These are phyloP conservation scores for Pseudonitzschia multiseries DNA, from an alignment of 108 stramenopile species.

Conservation along the genomic window DNA sequence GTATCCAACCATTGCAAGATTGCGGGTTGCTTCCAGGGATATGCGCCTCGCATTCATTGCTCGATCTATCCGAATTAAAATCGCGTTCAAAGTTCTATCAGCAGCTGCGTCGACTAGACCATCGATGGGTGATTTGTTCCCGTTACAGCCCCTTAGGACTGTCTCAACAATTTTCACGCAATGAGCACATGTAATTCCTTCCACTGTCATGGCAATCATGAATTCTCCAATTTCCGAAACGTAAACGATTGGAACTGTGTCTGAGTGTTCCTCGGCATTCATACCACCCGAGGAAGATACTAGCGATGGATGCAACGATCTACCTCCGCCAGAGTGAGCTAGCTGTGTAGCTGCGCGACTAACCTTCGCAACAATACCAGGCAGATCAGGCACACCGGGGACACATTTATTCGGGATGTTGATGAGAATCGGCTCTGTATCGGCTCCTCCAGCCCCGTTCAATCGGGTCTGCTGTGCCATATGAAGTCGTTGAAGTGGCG, in stretches of 20 bases:
- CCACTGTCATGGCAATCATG: slow-evolving; percentile 75
- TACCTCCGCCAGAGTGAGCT: slow-evolving; percentile 65
- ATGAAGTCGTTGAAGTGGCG: slow-evolving; percentile 69
- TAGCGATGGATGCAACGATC: slow-evolving; percentile 8
- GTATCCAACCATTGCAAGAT: slow-evolving; percentile 88
- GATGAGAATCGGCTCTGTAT: slow-evolving; percentile 26
- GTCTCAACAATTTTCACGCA: slow-evolving; percentile 92
- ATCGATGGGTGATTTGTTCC: slow-evolving; percentile 81
- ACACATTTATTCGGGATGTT: slow-evolving; percentile 73
- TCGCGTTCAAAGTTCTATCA: slow-evolving; percentile 56
- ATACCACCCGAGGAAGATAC: slow-evolving; percentile 12
- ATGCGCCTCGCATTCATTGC: slow-evolving; percentile 61
- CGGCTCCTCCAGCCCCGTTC: slow-evolving; percentile 48
- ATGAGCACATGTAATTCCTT: slow-evolving; percentile 88
- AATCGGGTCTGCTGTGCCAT: slow-evolving; percentile 69
- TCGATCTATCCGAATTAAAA: slow-evolving; percentile 73
- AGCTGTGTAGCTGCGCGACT: slow-evolving; percentile 72
- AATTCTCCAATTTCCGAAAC: slow-evolving; percentile 64
- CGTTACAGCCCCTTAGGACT: slow-evolving; percentile 82
- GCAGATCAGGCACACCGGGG: slow-evolving; percentile 71
- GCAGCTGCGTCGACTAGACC: slow-evolving; percentile 85
- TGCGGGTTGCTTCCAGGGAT: slow-evolving; percentile 75
- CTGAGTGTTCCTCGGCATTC: slow-evolving; percentile 56
- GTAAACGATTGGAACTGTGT: slow-evolving; percentile 70
- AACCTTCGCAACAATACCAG: slow-evolving; percentile 66